Evolutionary conservation across 495 filamentous ascomycete species (phyloP), one percentile per base, ranked within the genome.

Genomic region (Penicillium parvum): DNA sequence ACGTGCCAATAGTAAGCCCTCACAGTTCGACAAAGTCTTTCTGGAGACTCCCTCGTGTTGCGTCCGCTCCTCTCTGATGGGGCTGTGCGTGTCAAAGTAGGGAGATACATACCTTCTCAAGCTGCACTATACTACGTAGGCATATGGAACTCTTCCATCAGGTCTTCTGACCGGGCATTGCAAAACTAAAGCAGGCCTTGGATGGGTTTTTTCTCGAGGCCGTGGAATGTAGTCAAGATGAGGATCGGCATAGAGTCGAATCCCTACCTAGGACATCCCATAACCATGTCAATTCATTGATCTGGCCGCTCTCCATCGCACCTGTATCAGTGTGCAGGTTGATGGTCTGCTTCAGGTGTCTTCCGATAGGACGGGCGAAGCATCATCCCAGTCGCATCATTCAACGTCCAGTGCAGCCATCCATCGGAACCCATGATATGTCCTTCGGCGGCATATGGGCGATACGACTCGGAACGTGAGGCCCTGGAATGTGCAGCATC

Each of bases 11-110:
- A 72, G 30, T 50, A 46, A 73, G 40, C 45, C 40, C 47, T 50
- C 44, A 50, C 51, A 55, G 53, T 53, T 55, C 50, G 57, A 58
- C 55, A 53, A 58, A 37, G 55, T 65, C 54, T 36, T 47, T 49
- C 50, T 58, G 55, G 40, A 50, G 48, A 40, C 69, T 72, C 65
- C 63, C 62, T 66, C 70, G 68, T 73, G 68, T 72, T 72, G 58
- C 68, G 70, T 70, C 65, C 61, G 61, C 64, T 59, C 58, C 55
- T 37, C 36, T 58, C 21, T 18, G 29, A 63, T 73, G 66, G 60
- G 58, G 65, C 55, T 66, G 64, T 68, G 57, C 68, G 70, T 73
- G 70, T 72, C 70, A 66, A 73, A 63, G 60, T 53, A 67, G 64
- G 65, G 68, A 72, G 69, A 60, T 66, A 73, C 68, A 73, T 71